Evolutionary conservation across 805 yeast genomes (phyloP).

Genomic region (Wickerhamiella domercqiae): DNA sequence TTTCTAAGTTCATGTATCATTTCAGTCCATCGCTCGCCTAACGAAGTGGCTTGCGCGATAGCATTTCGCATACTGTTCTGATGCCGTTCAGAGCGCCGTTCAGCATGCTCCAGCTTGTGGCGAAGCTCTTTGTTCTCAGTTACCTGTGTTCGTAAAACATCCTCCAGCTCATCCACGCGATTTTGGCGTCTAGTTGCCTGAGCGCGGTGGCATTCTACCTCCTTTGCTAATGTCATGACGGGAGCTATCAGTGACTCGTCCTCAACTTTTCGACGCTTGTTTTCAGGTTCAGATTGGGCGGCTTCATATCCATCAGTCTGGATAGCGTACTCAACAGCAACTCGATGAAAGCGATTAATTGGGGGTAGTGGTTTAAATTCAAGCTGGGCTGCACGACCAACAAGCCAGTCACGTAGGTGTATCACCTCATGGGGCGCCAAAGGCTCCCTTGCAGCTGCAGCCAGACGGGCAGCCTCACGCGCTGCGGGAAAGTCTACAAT

Average conservation of each 20-base stretch:
- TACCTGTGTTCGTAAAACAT: constrained; percentile 24
- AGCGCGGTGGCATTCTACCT: background rate
- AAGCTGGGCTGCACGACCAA: background rate
- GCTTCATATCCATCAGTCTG: background rate
- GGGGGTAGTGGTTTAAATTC: background rate
- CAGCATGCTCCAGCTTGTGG: constrained; percentile 22
- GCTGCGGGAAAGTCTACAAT: background rate
- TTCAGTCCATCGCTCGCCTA: constrained; percentile 2
- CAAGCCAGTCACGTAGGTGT: background rate
- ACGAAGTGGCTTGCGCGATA: background rate
- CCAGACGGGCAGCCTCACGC: background rate
- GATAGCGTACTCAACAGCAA: background rate
- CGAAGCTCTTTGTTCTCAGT: background rate
- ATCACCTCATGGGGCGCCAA: background rate
- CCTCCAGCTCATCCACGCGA: constrained; percentile 29
- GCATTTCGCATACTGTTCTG: background rate
- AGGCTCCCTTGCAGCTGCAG: background rate
- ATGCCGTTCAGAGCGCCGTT: constrained; percentile 20
- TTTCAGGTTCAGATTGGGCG: background rate
- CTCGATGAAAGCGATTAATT: background rate
- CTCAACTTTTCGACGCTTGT: background rate
- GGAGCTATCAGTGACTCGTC: background rate
- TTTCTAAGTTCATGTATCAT: background rate
- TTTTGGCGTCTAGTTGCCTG: background rate
- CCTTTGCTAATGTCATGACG: background rate